Evolutionary conservation across 768 basidiomycete genomes (phyloP).

Genomic region (Boletus rex-veris): DNA sequence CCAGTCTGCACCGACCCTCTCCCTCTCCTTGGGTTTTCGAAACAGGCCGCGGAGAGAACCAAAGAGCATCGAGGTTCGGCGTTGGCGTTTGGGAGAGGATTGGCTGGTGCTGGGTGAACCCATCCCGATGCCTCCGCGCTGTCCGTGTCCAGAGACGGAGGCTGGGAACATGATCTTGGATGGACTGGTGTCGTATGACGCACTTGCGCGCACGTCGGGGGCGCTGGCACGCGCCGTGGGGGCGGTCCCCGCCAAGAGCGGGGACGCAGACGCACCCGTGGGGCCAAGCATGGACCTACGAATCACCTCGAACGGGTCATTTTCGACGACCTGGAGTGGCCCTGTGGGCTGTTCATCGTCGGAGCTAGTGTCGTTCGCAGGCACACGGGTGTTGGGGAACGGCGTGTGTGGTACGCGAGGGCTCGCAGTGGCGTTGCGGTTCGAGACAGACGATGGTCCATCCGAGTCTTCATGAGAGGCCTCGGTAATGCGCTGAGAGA

Average conservation of each 20-base stretch:
- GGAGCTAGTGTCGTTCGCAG: conserved; percentile 12
- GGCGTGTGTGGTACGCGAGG: background rate
- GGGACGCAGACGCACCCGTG: background rate
- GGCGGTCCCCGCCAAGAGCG: background rate
- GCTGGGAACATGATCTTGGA: background rate
- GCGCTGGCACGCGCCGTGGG: background rate
- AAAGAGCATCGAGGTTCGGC: conserved; percentile 19
- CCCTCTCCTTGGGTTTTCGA: conserved; percentile 19
- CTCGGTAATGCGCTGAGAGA: conserved; percentile 26
- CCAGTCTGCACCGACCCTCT: conserved; percentile 2
- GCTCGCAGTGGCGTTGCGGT: background rate
- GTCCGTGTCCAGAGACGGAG: background rate
- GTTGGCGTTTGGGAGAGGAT: conserved; percentile 14
- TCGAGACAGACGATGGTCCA: background rate
- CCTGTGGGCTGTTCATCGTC: conserved; percentile 16
- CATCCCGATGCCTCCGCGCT: background rate
- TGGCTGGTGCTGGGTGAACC: background rate
- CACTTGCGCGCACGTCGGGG: conserved; percentile 1
- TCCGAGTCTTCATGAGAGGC: conserved; percentile 21
- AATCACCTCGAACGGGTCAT: conserved; percentile 23
- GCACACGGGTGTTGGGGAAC: background rate
- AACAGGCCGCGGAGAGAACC: conserved; percentile 29
- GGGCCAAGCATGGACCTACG: conserved; percentile 5
- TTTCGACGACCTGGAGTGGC: conserved; percentile 23
- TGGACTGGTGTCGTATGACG: background rate